Evolutionary conservation across 805 yeast genomes (phyloP).

Genomic region (Barnettozyma populi): DNA sequence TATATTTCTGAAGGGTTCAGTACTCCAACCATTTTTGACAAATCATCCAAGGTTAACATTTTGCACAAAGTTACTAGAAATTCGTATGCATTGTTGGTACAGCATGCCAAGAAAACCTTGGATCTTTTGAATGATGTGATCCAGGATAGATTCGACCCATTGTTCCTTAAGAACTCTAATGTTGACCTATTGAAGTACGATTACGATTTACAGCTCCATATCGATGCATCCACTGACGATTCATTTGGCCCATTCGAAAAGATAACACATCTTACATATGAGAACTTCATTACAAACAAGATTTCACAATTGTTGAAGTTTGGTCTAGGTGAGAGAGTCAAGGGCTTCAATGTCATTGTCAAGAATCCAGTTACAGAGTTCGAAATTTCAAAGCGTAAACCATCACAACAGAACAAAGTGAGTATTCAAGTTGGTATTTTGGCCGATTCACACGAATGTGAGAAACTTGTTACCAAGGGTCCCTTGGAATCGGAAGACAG

Average conservation of each 20-base stretch:
- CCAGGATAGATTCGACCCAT: conserved; percentile 73
- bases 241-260: conserved; percentile 66
- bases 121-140: conserved; percentile 69
- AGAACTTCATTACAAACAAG: conserved; percentile 57
- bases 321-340: conserved; percentile 49
- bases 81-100: conserved; percentile 56
- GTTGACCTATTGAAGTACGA: conserved; percentile 61
- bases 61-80: conserved; percentile 74
- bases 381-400: conserved; percentile 47
- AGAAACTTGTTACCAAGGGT: conserved; percentile 81
- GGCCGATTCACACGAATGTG: conserved; percentile 67
- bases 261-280: conserved; percentile 64
- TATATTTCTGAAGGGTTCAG: conserved; percentile 55
- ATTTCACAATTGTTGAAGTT: conserved; percentile 50
- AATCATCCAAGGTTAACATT: conserved; percentile 68
- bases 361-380: conserved; percentile 19
- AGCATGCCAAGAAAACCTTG: conserved; percentile 65
- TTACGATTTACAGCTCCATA: conserved; percentile 40
- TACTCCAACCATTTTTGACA: conserved; percentile 73
- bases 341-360: conserved; percentile 30
- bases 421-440: conserved; percentile 54
- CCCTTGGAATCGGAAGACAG: conserved; percentile 60
- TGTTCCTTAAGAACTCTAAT: conserved; percentile 61
- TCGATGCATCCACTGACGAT: conserved; percentile 37
- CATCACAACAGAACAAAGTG: conserved; percentile 29